Evolutionary conservation across 2,329 filamentous ascomycete species (phyloP).

Genomic region (Dryadomyces quercus-mongolicae): DNA sequence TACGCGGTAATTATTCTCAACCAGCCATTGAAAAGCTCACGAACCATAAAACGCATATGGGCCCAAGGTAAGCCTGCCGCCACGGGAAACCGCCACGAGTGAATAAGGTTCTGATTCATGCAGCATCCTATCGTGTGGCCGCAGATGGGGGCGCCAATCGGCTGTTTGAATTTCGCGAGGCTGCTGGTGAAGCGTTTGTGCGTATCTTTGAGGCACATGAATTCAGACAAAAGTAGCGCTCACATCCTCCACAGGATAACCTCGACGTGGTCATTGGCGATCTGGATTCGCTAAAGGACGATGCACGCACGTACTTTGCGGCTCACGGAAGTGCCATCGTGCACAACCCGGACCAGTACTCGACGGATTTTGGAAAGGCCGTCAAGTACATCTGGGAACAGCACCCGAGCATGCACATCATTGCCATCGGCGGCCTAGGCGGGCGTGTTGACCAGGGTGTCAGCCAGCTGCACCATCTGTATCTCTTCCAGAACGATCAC

Average conservation of each 20-base stretch:
- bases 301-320: conserved; percentile 55
- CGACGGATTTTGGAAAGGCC: conserved; percentile 85
- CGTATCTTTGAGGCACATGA: conserved; percentile 9
- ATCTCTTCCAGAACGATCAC: conserved; percentile 42
- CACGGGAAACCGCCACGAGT: not conserved
- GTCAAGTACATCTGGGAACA: conserved; percentile 42
- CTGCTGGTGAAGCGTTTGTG: conserved; percentile 21
- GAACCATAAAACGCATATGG: conserved; percentile 37
- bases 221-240: not conserved
- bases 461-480: conserved; percentile 79
- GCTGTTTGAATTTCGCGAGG: conserved; percentile 34
- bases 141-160: conserved; percentile 88
- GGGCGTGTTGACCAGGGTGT: conserved; percentile 89
- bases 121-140: conserved; percentile 41
- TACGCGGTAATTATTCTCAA: conserved; percentile 39
- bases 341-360: conserved; percentile 67
- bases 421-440: conserved; percentile 73
- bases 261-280: conserved; percentile 76
- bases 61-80: conserved; percentile 27
- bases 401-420: conserved; percentile 39
- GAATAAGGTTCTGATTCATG: not conserved
- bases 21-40: conserved; percentile 33
- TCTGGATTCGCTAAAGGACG: conserved; percentile 65
- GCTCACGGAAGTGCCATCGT: conserved; percentile 40
- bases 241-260: conserved; percentile 25